phyloP scores from a whole-genome alignment of 805 yeast genomes.

The Vanderwaltozyma polyspora region DNA sequence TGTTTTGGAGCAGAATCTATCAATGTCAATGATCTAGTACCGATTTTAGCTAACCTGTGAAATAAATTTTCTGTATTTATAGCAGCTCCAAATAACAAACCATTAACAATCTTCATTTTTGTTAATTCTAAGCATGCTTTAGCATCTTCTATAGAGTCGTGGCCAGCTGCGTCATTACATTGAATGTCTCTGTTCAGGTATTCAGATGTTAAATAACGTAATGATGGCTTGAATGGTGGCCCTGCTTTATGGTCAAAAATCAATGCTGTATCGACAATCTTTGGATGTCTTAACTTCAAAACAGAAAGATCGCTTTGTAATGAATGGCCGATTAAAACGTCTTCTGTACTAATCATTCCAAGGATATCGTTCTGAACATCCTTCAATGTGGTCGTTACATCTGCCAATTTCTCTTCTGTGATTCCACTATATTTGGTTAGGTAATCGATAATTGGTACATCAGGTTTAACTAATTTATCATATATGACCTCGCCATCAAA shows the following conservation, averaged over 20 bases:
- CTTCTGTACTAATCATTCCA: slow-evolving; percentile 40
- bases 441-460: slow-evolving; percentile 63
- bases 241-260: slow-evolving; percentile 75
- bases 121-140: slow-evolving; percentile 67
- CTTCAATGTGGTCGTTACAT: slow-evolving; percentile 48
- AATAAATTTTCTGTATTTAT: slow-evolving; percentile 34
- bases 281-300: slow-evolving; percentile 58
- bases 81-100: slow-evolving; percentile 50
- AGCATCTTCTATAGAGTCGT: slow-evolving; percentile 82
- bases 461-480: slow-evolving; percentile 73
- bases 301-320: slow-evolving; percentile 72
- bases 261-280: slow-evolving; percentile 69
- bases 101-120: slow-evolving; percentile 57
- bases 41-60: slow-evolving; percentile 26
- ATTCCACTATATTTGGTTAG: slow-evolving; percentile 81
- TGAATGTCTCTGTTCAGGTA: slow-evolving; percentile 55
- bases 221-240: slow-evolving; percentile 67
- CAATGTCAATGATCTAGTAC: slow-evolving; percentile 21
- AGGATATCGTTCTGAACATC: slow-evolving; percentile 58
- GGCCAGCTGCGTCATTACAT: slow-evolving; percentile 50
- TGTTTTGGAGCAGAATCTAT: slow-evolving; percentile 27
- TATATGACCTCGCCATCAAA: slow-evolving; percentile 47
- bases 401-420: slow-evolving; percentile 50
- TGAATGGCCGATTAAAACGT: slow-evolving; percentile 80
- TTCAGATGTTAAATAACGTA: slow-evolving; percentile 55